These are phyloP conservation scores for Arabis hirsuta DNA, from an alignment of 345 rosid genomes.

Conservation along the genomic window DNA sequence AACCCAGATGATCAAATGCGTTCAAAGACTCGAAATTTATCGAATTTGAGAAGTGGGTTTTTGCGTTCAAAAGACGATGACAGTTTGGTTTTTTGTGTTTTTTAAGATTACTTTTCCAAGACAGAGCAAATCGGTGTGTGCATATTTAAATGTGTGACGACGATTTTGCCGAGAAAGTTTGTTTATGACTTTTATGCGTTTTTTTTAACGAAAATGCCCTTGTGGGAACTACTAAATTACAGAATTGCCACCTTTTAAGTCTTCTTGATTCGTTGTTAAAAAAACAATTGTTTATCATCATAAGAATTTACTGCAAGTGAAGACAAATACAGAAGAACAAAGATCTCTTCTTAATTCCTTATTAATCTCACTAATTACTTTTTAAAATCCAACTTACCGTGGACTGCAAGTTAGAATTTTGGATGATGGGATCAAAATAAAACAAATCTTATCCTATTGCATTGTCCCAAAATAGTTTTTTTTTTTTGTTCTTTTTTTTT, in stretches of 20 bases:
- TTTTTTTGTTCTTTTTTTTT: background rate
- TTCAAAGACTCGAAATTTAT: background rate
- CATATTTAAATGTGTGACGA: conserved; percentile 18
- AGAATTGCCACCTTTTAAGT: background rate
- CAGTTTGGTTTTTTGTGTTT: conserved; percentile 12
- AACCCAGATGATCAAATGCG: background rate
- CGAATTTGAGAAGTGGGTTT: conserved; percentile 1
- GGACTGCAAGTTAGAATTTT: background rate
- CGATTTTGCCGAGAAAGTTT: conserved; percentile 12
- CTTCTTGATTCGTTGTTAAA: background rate
- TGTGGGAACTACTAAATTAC: conserved; percentile 5
- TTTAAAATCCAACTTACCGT: background rate
- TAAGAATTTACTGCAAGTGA: too few relatives aligned
- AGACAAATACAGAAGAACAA: background rate
- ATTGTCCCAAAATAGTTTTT: background rate
- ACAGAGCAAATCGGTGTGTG: conserved; percentile 32
- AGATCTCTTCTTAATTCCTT: background rate
- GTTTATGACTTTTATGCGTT: conserved; percentile 1
- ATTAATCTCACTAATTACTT: background rate
- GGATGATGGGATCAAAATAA: background rate
- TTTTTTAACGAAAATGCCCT: background rate
- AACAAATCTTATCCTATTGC: background rate
- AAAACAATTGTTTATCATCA: too few relatives aligned
- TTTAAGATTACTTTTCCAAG: conserved; percentile 22
- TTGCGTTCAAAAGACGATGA: background rate